phyloP scores from a whole-genome alignment of 1,139 yeast species.

The Pneumocystis canis region DNA sequence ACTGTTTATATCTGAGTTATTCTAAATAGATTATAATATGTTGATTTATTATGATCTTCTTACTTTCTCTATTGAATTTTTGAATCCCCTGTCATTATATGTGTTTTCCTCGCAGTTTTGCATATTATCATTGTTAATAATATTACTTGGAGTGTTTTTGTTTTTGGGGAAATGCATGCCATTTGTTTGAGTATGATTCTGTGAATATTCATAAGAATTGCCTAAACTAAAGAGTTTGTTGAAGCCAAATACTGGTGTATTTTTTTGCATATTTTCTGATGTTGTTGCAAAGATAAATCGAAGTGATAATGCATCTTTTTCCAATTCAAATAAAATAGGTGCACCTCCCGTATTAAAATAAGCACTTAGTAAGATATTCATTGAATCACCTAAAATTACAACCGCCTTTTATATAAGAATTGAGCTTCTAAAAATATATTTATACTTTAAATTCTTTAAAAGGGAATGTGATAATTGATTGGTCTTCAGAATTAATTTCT shows the following conservation, averaged over 20 bases:
- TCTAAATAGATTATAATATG: neutral
- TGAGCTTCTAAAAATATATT: conserved; percentile 1
- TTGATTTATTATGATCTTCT: neutral
- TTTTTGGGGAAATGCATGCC: neutral
- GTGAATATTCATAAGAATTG: neutral
- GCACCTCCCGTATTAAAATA: conserved; percentile 18
- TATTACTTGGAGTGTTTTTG: neutral
- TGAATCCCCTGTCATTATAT: neutral
- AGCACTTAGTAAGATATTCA: conserved; percentile 15
- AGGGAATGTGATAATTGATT: conserved; percentile 18
- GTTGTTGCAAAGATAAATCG: conserved; percentile 12
- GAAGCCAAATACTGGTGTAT: neutral
- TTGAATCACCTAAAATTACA: conserved; percentile 17
- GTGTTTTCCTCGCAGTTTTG: neutral
- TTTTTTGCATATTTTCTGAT: neutral
- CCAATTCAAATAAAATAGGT: conserved; percentile 19
- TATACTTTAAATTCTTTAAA: conserved; percentile 21
- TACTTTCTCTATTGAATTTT: neutral
- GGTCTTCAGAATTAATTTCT: conserved; percentile 16
- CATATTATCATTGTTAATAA: neutral
- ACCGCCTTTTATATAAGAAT: conserved; percentile 8
- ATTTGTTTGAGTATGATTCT: neutral
- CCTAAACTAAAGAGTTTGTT: neutral
- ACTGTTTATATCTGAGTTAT: neutral
- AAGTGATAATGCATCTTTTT: conserved; percentile 1